These are phyloP conservation scores for Penicillium psychrofluorescens DNA, from an alignment of 495 filamentous ascomycete species.

Conservation along the genomic window DNA sequence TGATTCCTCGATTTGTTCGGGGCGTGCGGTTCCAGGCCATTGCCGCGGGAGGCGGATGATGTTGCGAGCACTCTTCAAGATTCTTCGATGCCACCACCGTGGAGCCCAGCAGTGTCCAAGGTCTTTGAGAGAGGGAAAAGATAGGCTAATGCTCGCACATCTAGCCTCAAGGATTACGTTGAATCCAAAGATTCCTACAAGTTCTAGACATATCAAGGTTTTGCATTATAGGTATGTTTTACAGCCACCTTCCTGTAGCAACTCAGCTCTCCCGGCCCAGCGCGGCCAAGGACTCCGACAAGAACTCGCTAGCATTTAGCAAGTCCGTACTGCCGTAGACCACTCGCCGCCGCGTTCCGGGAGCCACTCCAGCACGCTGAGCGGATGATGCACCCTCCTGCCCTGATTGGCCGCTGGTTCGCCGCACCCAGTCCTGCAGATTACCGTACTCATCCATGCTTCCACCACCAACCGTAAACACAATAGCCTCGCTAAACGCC, in stretches of 20 bases:
- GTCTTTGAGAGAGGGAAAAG: no score
- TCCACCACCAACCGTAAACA: conserved; percentile 94
- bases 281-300: conserved; percentile 68
- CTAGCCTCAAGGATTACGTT: no score
- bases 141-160: no score
- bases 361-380: conserved; percentile 18
- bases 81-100: not conserved
- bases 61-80: not conserved
- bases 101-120: no score
- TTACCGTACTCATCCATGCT: conserved; percentile 99
- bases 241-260: not conserved
- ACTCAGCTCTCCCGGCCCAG: conserved; percentile 61
- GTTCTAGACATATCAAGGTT: conserved; percentile 1
- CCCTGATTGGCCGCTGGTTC: conserved; percentile 53
- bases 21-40: conserved; percentile 6
- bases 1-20: conserved; percentile 3
- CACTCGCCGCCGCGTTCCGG: conserved; percentile 57
- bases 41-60: conserved; percentile 10
- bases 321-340: conserved; percentile 96
- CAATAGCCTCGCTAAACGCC: conserved; percentile 90
- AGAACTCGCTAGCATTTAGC: conserved; percentile 83
- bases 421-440: conserved; percentile 87
- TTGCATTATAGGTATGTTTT: conserved; percentile 9
- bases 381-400: conserved; percentile 41
- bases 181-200: not conserved